Evolutionary conservation across 2,329 filamentous ascomycete genomes (phyloP).

Genomic region (Xylariales sp.): DNA sequence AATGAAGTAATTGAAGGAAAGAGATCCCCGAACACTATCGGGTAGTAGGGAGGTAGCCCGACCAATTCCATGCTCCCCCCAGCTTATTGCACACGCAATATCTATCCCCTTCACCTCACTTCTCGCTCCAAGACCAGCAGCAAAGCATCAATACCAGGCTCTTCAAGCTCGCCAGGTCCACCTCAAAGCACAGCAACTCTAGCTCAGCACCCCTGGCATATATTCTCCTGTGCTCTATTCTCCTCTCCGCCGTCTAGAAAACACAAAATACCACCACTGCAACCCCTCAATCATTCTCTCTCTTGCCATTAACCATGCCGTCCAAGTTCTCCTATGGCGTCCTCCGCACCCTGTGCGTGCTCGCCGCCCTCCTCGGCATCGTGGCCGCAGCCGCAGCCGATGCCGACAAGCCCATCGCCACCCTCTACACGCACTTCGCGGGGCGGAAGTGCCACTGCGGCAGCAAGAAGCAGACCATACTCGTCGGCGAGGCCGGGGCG

Average conservation of each 20-base stretch:
- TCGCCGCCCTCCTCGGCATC: background rate
- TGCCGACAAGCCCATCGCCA: background rate
- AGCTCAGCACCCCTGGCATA: background rate
- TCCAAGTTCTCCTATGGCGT: background rate
- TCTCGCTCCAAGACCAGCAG: background rate
- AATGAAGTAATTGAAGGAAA: background rate
- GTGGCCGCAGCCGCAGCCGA: background rate
- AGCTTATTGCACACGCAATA: background rate
- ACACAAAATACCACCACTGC: no score
- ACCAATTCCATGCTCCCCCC: background rate
- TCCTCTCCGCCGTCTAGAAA: background rate
- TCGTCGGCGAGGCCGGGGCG: background rate
- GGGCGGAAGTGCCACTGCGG: slow-evolving; percentile 1
- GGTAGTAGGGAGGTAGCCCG: no score
- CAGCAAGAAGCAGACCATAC: background rate
- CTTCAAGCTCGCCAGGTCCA: background rate
- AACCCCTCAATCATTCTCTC: background rate
- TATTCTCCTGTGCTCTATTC: background rate
- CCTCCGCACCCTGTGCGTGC: background rate
- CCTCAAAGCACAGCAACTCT: background rate
- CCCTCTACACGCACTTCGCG: background rate
- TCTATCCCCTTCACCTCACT: background rate
- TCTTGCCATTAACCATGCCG: background rate
- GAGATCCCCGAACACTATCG: background rate
- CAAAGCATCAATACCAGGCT: background rate